These are phyloP conservation scores for Phascolomyces articulosus DNA, from an alignment of 371 early-diverging fungal genomes.

Conservation along the genomic window DNA sequence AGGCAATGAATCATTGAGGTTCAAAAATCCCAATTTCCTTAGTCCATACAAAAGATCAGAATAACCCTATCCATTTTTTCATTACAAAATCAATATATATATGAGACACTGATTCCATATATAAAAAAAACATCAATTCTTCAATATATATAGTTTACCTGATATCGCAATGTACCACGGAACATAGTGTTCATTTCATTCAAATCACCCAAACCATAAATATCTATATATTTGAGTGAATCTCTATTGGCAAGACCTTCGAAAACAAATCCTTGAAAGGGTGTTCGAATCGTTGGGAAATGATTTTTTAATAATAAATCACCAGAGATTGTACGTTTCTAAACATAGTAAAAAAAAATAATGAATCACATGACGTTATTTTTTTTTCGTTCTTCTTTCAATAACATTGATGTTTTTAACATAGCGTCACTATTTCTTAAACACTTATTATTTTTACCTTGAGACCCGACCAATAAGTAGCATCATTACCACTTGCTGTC, in stretches of 20 bases:
- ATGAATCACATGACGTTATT: no score
- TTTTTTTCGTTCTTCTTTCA: neutral
- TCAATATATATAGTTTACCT: no score
- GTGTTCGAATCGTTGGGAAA: constrained; percentile 65
- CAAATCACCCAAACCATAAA: constrained; percentile 68
- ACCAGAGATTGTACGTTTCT: constrained; percentile 65
- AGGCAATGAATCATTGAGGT: constrained; percentile 33
- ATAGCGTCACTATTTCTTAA: no score
- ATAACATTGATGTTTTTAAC: no score
- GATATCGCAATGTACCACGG: constrained; percentile 84
- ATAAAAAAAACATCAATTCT: no score
- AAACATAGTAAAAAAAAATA: no score
- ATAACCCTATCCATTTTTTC: constrained; percentile 64
- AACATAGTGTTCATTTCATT: constrained; percentile 81
- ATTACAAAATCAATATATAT: no score
- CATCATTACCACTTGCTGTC: constrained; percentile 83
- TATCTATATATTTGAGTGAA: constrained; percentile 67
- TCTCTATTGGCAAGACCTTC: constrained; percentile 90
- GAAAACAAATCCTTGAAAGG: constrained; percentile 81
- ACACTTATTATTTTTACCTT: constrained; percentile 40
- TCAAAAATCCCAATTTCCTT: constrained; percentile 59
- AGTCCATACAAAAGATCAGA: constrained; percentile 69
- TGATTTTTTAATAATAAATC: constrained; percentile 72
- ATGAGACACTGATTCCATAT: no score
- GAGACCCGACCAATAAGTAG: constrained; percentile 76